These are phyloP conservation scores for Brassica incana DNA, from an alignment of 345 rosid species.

Conservation along the genomic window DNA sequence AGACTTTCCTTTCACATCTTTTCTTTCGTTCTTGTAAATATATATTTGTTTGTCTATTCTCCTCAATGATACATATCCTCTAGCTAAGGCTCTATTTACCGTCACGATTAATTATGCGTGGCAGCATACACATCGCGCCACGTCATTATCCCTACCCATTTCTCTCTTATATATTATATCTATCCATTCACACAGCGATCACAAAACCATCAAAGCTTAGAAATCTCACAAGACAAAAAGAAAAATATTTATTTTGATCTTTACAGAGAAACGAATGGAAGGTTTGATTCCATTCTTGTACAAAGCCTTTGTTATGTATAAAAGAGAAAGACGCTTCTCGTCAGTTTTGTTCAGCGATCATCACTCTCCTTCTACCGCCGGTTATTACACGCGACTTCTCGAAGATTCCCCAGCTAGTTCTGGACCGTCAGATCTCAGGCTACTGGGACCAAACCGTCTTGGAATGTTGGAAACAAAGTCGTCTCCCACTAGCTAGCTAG, in stretches of 20 bases:
- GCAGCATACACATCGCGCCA: not conserved
- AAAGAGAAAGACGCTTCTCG: not conserved
- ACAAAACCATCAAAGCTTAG: not conserved
- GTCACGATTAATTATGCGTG: not conserved
- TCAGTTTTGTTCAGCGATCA: conserved; percentile 10
- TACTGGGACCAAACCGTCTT: not conserved
- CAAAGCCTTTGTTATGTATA: conserved; percentile 8
- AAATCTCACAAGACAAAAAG: not conserved
- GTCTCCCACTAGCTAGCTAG: not conserved
- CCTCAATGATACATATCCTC: conserved; percentile 3
- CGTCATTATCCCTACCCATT: not conserved
- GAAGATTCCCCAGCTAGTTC: not conserved
- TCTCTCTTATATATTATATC: not conserved
- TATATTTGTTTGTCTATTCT: not conserved
- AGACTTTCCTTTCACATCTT: conserved; percentile 13
- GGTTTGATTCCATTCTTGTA: conserved; percentile 1
- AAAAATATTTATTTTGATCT: not conserved
- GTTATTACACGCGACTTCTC: conserved; percentile 8
- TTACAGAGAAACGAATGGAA: not conserved
- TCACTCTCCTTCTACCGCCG: not conserved
- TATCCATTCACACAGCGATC: not conserved
- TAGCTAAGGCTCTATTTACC: not conserved
- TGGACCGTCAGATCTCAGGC: not conserved
- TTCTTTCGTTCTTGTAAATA: conserved; percentile 1
- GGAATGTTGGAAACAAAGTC: not conserved